Evolutionary conservation across 805 yeast genomes (phyloP), one percentile per base, ranked within the genome.

Genomic region (Suhomyces vadensis): DNA sequence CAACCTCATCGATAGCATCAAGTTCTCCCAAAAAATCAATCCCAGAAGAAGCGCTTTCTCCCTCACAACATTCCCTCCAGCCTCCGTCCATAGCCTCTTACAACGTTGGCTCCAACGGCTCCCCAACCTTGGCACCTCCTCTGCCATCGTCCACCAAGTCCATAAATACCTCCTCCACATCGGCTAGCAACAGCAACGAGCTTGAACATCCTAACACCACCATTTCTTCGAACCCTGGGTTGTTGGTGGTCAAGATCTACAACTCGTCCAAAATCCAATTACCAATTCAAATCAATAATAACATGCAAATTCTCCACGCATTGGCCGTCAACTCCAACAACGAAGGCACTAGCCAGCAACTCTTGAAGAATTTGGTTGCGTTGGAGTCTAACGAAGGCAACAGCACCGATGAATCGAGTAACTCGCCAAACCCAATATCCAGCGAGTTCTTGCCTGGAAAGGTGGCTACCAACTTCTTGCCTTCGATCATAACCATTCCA

Each of bases 181-280:
- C n/a, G n/a, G n/a, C n/a, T n/a, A n/a, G n/a, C n/a, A n/a, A n/a
- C n/a, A 16, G 16, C 16, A n/a, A 35, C n/a, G 44, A 11, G n/a
- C 20, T 29, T 19, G 46, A 47, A 20, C 22, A 23, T 5, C 22
- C 35, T 13, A 26, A 35, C 38, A 25, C 48, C 27, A 33, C 41
- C 23, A 25, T 35, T 7, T 9, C 48, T 7, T 48, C 60, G 31
- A 54, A 55, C 43, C 90, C 92, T 0, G 96, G 96, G 2, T 70
- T 87, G 22, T 73, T 89, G 52, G 85, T 91, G 0, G 83, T 89
- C 21, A 86, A 87, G 58, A 77, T 89, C 8, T 87, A 87, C 58
- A 78, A 80, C 31, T 87, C 91, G 27, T 75, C 77, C 46, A 79
- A 81, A 40, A 75, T 89, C 51, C 73, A 72, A 37, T 73, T 90